Percentiles rank a stretch among this genome's conserved stretches.
Evolutionary conservation across 805 yeast species (phyloP).

Genomic region (Candida suzukii): DNA sequence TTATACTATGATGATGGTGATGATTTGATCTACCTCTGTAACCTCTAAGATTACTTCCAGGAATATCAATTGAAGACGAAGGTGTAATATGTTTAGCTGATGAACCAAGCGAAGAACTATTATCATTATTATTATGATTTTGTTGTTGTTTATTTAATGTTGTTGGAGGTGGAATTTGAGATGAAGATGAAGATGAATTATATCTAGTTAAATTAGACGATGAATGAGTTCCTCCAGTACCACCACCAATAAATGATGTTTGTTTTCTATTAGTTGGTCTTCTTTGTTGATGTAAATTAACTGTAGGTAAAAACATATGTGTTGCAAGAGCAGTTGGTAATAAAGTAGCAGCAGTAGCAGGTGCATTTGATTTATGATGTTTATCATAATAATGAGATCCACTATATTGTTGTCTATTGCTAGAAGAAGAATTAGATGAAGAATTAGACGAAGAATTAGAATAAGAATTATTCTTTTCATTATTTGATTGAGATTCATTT

Average conservation of each 20-base stretch:
- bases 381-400: constrained; percentile 19
- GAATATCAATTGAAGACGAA: constrained; percentile 23
- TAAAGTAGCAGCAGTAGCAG: constrained; percentile 50
- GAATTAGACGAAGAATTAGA: too few species aligned
- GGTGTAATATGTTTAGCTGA: too few species aligned
- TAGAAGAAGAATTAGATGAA: neutral
- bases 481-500: too few species aligned
- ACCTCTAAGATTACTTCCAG: constrained; percentile 9
- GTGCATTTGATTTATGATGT: constrained; percentile 46
- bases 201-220: too few species aligned
- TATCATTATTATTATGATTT: too few species aligned
- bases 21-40: neutral
- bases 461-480: too few species aligned
- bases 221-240: too few species aligned
- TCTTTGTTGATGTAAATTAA: constrained; percentile 22
- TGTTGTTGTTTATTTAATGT: neutral
- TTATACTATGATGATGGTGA: neutral
- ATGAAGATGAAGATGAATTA: too few species aligned
- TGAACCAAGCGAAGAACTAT: too few species aligned
- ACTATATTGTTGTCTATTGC: too few species aligned
- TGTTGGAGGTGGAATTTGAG: neutral
- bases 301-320: constrained; percentile 54
- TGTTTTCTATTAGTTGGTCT: constrained; percentile 14
- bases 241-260: constrained; percentile 2
- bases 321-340: constrained; percentile 56